Percentiles rank a stretch among this genome's conserved stretches.
Evolutionary conservation across 2,329 filamentous ascomycete genomes (phyloP).

Genomic region (Colletotrichum coccodes): DNA sequence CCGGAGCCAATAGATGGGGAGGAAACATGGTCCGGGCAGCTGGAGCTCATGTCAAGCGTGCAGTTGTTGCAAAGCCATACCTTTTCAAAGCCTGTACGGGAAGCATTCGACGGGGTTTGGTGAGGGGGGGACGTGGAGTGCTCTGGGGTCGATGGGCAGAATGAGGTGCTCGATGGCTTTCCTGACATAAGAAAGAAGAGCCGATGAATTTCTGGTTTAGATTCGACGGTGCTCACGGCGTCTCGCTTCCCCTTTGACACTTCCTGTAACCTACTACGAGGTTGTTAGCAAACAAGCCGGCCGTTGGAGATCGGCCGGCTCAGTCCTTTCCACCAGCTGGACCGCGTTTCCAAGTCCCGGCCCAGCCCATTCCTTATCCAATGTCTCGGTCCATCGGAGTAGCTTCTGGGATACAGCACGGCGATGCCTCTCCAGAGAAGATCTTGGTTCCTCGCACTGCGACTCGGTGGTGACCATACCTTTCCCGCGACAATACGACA

Average conservation of each 20-base stretch:
- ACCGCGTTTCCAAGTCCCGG: not conserved
- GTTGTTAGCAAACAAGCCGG: too few species aligned
- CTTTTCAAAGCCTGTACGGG: not conserved
- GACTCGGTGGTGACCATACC: not conserved
- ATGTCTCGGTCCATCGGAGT: not conserved
- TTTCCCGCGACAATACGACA: too few species aligned
- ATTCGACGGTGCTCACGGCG: not conserved
- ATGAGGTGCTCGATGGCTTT: not conserved
- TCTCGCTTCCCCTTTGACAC: too few species aligned
- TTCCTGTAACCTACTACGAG: too few species aligned
- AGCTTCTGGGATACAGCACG: not conserved
- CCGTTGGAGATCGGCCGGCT: too few species aligned
- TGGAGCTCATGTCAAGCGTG: not conserved
- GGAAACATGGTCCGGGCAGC: not conserved
- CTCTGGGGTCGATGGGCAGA: not conserved
- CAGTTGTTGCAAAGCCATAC: not conserved
- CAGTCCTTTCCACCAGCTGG: too few species aligned
- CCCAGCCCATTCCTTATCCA: constrained; percentile 20
- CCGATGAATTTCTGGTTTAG: not conserved
- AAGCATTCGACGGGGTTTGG: not conserved
- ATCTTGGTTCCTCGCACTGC: not conserved
- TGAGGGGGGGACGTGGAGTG: too few species aligned
- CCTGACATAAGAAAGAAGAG: not conserved
- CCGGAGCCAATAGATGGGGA: not conserved
- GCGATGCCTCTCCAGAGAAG: not conserved